Conservation (phyloP, 257 asterid species). For the Avicennia marina region DNA sequence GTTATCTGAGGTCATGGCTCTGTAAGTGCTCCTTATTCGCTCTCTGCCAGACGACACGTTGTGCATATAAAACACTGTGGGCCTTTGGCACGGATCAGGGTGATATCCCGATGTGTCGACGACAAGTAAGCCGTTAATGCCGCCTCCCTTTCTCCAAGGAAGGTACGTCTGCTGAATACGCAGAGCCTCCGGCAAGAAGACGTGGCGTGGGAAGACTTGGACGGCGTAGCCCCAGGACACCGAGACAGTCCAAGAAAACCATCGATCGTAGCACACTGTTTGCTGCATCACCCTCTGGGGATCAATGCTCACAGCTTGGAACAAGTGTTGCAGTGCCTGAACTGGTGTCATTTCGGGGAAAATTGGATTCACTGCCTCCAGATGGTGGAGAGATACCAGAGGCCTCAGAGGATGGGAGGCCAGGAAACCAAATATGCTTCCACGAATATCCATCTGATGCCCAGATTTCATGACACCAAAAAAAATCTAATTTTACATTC, state of each 20-base stretch:
- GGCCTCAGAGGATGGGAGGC: constrained; percentile 67
- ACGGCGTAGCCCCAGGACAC: constrained; percentile 88
- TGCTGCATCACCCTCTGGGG: constrained; percentile 70
- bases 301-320: constrained; percentile 43
- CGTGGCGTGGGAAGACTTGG: constrained; percentile 45
- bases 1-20: constrained; percentile 30
- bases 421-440: constrained; percentile 63
- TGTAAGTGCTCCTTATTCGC: constrained; percentile 42
- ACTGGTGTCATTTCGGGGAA: constrained; percentile 54
- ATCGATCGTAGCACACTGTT: constrained; percentile 66
- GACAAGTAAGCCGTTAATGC: constrained; percentile 18
- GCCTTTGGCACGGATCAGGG: constrained; percentile 55
- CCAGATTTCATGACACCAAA: no score
- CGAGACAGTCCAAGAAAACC: constrained; percentile 77
- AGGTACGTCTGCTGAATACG: constrained; percentile 46
- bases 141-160: constrained; percentile 48
- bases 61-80: constrained; percentile 48
- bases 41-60: constrained; percentile 18
- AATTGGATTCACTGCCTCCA: constrained; percentile 47
- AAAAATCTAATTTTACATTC: no score
- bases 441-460: constrained; percentile 83
- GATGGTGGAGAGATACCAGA: constrained; percentile 64
- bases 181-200: constrained; percentile 42
- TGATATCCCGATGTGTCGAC: constrained; percentile 31
- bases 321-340: constrained; percentile 47